These are phyloP conservation scores for Vicia sativa DNA, from an alignment of 306 rosid species.

Conservation along the genomic window DNA sequence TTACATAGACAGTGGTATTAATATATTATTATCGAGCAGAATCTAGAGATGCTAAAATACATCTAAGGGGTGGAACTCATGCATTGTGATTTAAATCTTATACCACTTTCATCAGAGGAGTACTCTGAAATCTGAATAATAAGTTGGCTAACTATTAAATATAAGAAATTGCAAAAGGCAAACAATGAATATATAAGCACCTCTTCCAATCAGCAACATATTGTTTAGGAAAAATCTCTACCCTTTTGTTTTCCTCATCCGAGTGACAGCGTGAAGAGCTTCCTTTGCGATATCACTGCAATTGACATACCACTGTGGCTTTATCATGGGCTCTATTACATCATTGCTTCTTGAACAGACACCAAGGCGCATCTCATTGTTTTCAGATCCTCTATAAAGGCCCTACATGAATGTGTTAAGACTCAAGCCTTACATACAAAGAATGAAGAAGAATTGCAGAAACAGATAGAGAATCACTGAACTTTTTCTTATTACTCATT, in stretches of 20 bases:
- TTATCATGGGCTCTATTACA: slow-evolving; percentile 93
- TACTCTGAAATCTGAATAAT: not conserved
- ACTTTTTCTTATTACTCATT: too few relatives aligned
- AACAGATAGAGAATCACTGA: too few relatives aligned
- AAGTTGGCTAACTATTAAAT: slow-evolving; percentile 10
- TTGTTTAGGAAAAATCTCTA: slow-evolving; percentile 52
- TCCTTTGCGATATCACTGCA: not conserved
- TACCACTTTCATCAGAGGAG: slow-evolving; percentile 30
- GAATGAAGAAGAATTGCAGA: too few relatives aligned
- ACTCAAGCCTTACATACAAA: too few relatives aligned
- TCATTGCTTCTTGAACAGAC: slow-evolving; percentile 90
- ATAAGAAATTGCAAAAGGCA: slow-evolving; percentile 17
- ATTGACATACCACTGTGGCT: slow-evolving; percentile 56
- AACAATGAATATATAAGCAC: slow-evolving; percentile 37
- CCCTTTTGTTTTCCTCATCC: not conserved
- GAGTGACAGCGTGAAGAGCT: not conserved
- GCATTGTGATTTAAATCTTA: not conserved
- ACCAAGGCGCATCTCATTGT: slow-evolving; percentile 95
- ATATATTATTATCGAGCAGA: too few relatives aligned
- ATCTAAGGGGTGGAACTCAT: too few relatives aligned
- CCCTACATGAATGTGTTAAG: slow-evolving; percentile 70
- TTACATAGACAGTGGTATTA: too few relatives aligned
- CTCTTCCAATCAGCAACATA: slow-evolving; percentile 90
- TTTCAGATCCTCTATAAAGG: slow-evolving; percentile 78
- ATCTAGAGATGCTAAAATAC: too few relatives aligned